phyloP scores from a whole-genome alignment of 257 asterid species.

The Scutellaria barbata region DNA sequence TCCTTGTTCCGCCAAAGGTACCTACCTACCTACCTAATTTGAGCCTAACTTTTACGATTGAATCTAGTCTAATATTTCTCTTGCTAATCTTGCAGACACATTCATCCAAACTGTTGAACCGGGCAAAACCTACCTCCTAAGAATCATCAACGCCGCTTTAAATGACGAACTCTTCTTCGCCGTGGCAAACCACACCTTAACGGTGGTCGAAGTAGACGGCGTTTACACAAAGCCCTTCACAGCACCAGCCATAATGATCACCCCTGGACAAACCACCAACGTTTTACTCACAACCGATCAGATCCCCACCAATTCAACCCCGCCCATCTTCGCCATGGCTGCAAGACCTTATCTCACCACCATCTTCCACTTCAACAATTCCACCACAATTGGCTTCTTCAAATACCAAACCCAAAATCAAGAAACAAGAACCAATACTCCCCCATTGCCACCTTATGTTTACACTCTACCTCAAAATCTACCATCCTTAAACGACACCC shows the following conservation, averaged over 20 bases:
- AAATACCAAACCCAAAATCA: slow-evolving; percentile 43
- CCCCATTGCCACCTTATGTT: slow-evolving; percentile 33
- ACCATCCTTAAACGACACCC: slow-evolving; percentile 63
- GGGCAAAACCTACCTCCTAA: slow-evolving; percentile 71
- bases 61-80: too few relatives aligned
- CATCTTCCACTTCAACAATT: slow-evolving; percentile 67
- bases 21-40: too few relatives aligned
- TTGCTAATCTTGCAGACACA: slow-evolving; percentile 48
- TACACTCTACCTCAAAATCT: slow-evolving; percentile 61
- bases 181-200: slow-evolving; percentile 61
- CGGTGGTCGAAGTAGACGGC: slow-evolving; percentile 77
- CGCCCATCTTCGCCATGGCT: slow-evolving; percentile 68
- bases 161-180: slow-evolving; percentile 82
- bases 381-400: slow-evolving; percentile 74
- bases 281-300: slow-evolving; percentile 69
- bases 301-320: slow-evolving; percentile 26
- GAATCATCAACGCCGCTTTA: slow-evolving; percentile 81
- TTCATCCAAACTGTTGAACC: slow-evolving; percentile 54
- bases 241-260: slow-evolving; percentile 64
- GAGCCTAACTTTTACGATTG: too few relatives aligned
- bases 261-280: slow-evolving; percentile 85
- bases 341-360: slow-evolving; percentile 81
- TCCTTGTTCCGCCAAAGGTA: slow-evolving; percentile 63
- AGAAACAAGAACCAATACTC: background rate
- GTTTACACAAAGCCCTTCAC: slow-evolving; percentile 70